Evolutionary conservation across 2,329 filamentous ascomycete genomes (phyloP), one percentile per base, ranked within the genome.

Genomic region (Remersonia thermophila): DNA sequence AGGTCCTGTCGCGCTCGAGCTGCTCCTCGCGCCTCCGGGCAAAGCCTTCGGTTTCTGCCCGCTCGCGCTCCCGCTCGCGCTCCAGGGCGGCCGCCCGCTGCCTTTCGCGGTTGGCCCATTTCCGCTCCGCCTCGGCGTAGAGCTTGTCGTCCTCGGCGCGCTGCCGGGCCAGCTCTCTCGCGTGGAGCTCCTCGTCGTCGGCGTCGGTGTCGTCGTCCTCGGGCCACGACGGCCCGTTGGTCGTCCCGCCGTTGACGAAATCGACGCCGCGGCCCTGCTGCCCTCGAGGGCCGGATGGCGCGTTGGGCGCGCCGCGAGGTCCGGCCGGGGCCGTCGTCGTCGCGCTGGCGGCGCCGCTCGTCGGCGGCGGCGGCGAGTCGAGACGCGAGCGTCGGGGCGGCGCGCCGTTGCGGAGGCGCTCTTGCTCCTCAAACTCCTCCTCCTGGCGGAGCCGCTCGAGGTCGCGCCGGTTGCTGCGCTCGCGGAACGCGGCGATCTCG

Each of bases 401-500:
- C 9, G 69, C 67, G 10, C 74, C 73, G 50, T 80, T 85, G 12
- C 84, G 73, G 47, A 77, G 74, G 30, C 86, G 73, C 56, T 96
- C 87, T 56, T 79, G 70, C 38, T 83, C 81, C 55, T 96, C 91
- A 48, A 94, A 76, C 55, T 96, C 89, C 55, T 98, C 91, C 57
- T 98, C 91, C 30, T 80, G 71, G 52, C 79, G 78, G 26, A 94
- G 62, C 3, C 91, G 81, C 57, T 98, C 91, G 52, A 93, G 63
- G 53, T 98, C 91, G 27, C 89, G 73, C 42, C 82, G 77, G 41
- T 78, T 94, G 48, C 89, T 95, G 14, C 89, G 73, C 47, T 98
- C 91, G 46, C 91, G 73, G 65, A 98, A 98, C 0, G 87, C 83
- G 0, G 85, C 79, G 51, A 98, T 98, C 56, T 98, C 93, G 39